Evolutionary conservation across 345 rosid genomes (phyloP).

Genomic region (Camelina laxa): DNA sequence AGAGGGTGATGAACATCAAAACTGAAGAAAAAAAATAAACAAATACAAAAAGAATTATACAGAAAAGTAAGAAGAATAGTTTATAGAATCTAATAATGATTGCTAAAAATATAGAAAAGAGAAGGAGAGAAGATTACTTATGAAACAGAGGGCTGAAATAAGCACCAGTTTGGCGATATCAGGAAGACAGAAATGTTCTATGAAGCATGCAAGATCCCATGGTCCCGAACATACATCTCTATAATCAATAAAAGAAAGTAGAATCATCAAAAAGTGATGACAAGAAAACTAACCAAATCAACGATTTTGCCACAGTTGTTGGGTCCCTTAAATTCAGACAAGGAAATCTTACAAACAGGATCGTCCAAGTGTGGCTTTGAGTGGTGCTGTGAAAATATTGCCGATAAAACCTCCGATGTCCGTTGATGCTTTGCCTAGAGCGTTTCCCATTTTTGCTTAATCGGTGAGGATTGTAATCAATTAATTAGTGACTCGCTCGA

Average conservation of each 20-base stretch:
- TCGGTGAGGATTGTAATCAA: neutral
- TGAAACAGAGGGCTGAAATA: constrained; percentile 63
- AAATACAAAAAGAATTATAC: neutral
- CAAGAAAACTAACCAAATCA: neutral
- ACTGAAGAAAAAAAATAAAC: constrained; percentile 46
- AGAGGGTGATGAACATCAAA: constrained; percentile 65
- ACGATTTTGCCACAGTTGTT: neutral
- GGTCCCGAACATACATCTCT: constrained; percentile 74
- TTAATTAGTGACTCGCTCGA: constrained; percentile 20
- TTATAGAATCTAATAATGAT: neutral
- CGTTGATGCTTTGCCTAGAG: constrained; percentile 56
- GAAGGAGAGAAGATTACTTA: constrained; percentile 46
- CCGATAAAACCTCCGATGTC: constrained; percentile 62
- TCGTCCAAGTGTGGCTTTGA: constrained; percentile 60
- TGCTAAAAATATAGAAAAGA: neutral
- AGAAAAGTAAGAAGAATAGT: neutral
- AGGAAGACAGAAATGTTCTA: constrained; percentile 72
- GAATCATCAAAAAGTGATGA: neutral
- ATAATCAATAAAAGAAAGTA: neutral
- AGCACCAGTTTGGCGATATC: constrained; percentile 62
- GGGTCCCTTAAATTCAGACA: constrained; percentile 19
- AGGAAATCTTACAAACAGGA: constrained; percentile 54
- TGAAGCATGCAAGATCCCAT: constrained; percentile 75
- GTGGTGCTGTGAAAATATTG: constrained; percentile 59
- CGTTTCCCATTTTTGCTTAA: constrained; percentile 52